Evolutionary conservation across 2,329 filamentous ascomycete genomes (phyloP).

Genomic region (Coleophoma eucalyptorum): DNA sequence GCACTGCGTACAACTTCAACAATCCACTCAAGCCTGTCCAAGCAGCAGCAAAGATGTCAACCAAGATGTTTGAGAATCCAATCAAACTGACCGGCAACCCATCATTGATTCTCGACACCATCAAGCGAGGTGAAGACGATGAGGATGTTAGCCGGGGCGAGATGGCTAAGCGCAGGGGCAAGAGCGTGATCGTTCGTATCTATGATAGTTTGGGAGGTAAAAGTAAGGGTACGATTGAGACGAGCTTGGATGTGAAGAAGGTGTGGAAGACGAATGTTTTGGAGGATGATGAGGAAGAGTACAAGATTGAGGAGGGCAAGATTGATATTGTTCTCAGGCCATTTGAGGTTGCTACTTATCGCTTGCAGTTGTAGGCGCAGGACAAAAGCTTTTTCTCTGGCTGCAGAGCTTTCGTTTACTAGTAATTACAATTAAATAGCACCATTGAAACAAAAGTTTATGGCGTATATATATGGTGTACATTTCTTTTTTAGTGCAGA

Average conservation of each 20-base stretch:
- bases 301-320: constrained; percentile 41
- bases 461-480: too few relatives aligned
- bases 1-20: constrained; percentile 88
- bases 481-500: too few relatives aligned
- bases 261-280: constrained; percentile 83
- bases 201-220: constrained; percentile 88
- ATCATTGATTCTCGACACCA: constrained; percentile 76
- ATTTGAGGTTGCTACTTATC: constrained; percentile 83
- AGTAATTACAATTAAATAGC: too few relatives aligned
- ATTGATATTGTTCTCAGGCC: constrained; percentile 66
- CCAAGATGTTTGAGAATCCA: constrained; percentile 41
- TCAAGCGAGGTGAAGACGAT: constrained; percentile 92
- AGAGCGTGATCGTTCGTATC: constrained; percentile 77
- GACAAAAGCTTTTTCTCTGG: too few relatives aligned
- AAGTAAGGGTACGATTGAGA: constrained; percentile 64
- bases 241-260: constrained; percentile 66
- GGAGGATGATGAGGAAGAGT: constrained; percentile 77
- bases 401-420: too few relatives aligned
- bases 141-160: constrained; percentile 64
- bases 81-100: constrained; percentile 64
- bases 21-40: constrained; percentile 61
- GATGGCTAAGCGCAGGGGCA: constrained; percentile 63
- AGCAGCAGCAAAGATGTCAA: constrained; percentile 37
- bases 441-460: too few relatives aligned
- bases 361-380: constrained; percentile 49